phyloP scores from a whole-genome alignment of 306 rosid genomes.

The Carpinus fangiana region DNA sequence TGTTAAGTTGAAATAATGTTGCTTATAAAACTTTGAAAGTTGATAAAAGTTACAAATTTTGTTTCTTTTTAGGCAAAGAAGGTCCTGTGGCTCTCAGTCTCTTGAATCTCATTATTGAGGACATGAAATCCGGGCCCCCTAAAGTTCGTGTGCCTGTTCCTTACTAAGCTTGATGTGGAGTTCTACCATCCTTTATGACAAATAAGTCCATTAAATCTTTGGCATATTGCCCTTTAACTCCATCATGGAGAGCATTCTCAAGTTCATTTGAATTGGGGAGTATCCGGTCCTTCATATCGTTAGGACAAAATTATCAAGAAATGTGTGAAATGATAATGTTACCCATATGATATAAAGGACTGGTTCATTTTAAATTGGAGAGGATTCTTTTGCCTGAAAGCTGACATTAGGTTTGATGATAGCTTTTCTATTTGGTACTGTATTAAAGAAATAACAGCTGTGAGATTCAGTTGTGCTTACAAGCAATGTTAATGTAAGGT shows the following conservation, averaged over 20 bases:
- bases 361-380: too few species aligned
- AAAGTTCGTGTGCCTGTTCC: conserved; percentile 63
- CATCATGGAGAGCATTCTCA: background rate
- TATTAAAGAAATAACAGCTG: background rate
- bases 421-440: background rate
- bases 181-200: background rate
- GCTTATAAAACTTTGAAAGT: background rate
- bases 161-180: conserved; percentile 33
- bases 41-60: conserved; percentile 9
- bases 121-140: conserved; percentile 77
- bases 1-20: conserved; percentile 1
- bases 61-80: conserved; percentile 58
- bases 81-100: conserved; percentile 64
- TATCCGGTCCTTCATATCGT: too few species aligned
- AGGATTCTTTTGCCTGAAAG: background rate
- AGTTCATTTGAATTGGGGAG: too few species aligned
- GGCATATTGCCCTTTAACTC: background rate
- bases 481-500: background rate
- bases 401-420: background rate
- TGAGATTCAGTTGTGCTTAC: background rate
- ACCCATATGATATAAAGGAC: too few species aligned
- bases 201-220: background rate
- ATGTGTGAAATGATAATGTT: too few species aligned
- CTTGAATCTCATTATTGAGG: conserved; percentile 58
- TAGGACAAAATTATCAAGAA: too few species aligned